Base-by-base conservation (phyloP, 495 filamentous ascomycete species). In the Xylaria palmicola region DNA sequence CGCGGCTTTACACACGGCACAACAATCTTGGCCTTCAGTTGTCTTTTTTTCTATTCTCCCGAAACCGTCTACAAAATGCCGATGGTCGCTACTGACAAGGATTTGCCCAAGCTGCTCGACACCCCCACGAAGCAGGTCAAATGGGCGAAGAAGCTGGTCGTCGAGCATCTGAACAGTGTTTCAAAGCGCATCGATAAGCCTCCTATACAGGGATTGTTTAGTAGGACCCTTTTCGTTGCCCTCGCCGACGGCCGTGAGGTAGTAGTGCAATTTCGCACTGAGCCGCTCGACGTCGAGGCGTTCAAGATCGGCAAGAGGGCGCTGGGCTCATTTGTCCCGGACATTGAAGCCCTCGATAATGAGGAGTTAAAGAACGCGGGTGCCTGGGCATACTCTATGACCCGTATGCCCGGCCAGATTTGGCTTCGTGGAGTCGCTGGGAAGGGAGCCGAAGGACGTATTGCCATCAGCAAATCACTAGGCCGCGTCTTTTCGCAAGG, bases 141-240 rank as follows among this genome's bases (percentile, higher is more conserved):
- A 69, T 68, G 67, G 65, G 66, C 65, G 56, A 72, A 70, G 62
- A 68, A 69, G 48, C 53, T 74, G 41, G 64, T 64, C 61, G 27
- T 58, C 56, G 41, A 68, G 56, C 68, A 72, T 60, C 62, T 67
- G 13, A 64, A 65, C 56, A 68, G 66, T 54, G 60, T 63, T 60
- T 59, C 59, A 12, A 72, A 68, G 58, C 62, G 56, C 32, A 56
- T 70, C 58, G 43, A 68, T 17, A 63, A 63, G 47, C 70, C 72
- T 58, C 68, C 56, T 29, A 68, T 69, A 47, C 69, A 72, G 64
- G 69, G 65, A 59, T 63, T 72, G 63, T 74, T 70, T 56, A 74
- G 69, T 49, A 67, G 66, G 63, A 72, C 67, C 37, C 53, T 70
- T 26, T 64, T 70, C 44, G 51, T 72, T 34, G 64, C 63, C 27